Evolutionary conservation across 2,329 filamentous ascomycete genomes (phyloP), one percentile per base, ranked within the genome.

Genomic region (Thelonectria blattea): DNA sequence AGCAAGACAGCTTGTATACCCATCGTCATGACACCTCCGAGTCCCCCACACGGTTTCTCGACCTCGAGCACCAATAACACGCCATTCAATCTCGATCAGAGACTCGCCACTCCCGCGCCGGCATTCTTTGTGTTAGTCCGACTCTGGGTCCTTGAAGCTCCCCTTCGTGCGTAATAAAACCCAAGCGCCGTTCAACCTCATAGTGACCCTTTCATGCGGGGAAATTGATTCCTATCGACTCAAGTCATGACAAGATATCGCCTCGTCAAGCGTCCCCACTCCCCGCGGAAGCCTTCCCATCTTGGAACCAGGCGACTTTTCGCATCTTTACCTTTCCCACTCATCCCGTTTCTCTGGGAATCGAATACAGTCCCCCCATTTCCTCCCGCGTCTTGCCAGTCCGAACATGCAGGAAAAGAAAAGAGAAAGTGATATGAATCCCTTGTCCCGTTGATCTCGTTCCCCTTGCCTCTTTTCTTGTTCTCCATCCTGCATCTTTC

Each of bases 261-360:
- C 50, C 17, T 32, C 37, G 10, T 45, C 15, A 20, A 42, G 39
- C 22, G 20, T 15, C 47, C 24, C 56, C 57, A 60, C 58, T 24
- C 27, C 6, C 37, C 58, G 58, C 58, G 58, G 58, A 60, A 52
- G 48, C 47, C 42, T 60, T 52, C 58, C 58, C 43, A 43, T 60
- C 48, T 37, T 14, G 42, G 17, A 24, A 11, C 17, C 15, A 20
- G 39, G 39, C 11, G 6, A n/a, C n/a, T 32, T 56, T 18, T 27
- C 42, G 10, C 24, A 39, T 10, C n/a, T 48, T 24, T 17, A 46
- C 49, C 27, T 46, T 37, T 39, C 30, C 17, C 30, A 41, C 2
- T 17, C n/a, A 34, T 50, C 7, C 41, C 30, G 45, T 49, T 53
- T 46, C 15, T 37, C 34, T 37, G 34, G 34, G 34, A 37, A 37